Evolutionary conservation across 2,329 filamentous ascomycete genomes (phyloP), one percentile per base, ranked within the genome.

Genomic region (Fonsecaea pugnacius): DNA sequence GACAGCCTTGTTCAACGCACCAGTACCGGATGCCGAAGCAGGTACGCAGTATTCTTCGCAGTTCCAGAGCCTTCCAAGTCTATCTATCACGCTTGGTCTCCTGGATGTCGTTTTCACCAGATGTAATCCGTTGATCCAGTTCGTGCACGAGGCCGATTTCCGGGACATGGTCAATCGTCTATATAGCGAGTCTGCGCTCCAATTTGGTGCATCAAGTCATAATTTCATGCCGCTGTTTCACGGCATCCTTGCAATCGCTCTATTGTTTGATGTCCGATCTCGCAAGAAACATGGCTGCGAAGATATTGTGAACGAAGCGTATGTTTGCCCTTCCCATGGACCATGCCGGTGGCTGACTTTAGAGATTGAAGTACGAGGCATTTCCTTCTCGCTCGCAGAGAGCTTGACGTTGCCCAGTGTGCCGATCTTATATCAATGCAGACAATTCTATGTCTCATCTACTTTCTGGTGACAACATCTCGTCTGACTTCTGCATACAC

Each of bases 391-490:
- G 64, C 58, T 24, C 58, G 43, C 2, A 63, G 38, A 35, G 63
- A 56, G n/a, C 59, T 70, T 12, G 64, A 70, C 24, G 27, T 66
- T 30, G 56, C 54, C n/a, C 56, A 63, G 32, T 63, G 61, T 57
- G 53, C 63, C 40, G 64, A 65, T 58, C 48, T 69, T 32, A 63
- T 62, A 48, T 67, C 65, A 24, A 51, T 68, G 56, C 65, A 69
- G 52, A 58, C 62, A 12, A 35, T 69, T 9, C 38, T 69, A 1
- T 67, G 63, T 52, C 46, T 60, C 24, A 60, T 63, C 32, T 57
- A 62, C n/a, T 69, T 69, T 46, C 55, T 69, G 32, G 52, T 70
- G 24, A 67, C 64, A 10, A 66, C 67, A 9, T 70, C 68, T 2
- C 63, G 67, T 18, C 56, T 67, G 51, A 60, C 67, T 43, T 58